phyloP scores from a whole-genome alignment of 768 basidiomycete species.

The Macrocybe gigantea region DNA sequence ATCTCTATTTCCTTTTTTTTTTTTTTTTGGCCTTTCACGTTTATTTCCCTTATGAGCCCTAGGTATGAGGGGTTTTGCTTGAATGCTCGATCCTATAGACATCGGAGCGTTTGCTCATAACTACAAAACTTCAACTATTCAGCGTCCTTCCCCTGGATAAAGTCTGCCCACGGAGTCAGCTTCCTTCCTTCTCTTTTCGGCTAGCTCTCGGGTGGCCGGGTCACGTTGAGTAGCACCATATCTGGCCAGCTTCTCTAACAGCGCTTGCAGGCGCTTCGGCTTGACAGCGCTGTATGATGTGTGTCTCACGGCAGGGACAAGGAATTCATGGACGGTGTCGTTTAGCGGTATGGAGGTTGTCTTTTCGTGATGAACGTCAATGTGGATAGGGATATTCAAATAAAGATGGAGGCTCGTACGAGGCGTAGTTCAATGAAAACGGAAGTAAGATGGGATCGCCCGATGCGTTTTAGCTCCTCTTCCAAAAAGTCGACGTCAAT shows the following conservation, averaged over 20 bases:
- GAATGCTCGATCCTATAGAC: slow-evolving; percentile 29
- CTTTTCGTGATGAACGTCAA: slow-evolving; percentile 26
- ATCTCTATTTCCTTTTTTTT: slow-evolving; percentile 22
- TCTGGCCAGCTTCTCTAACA: slow-evolving; percentile 76
- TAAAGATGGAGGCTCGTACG: slow-evolving; percentile 38
- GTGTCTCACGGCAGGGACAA: slow-evolving; percentile 66
- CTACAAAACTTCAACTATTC: slow-evolving; percentile 10
- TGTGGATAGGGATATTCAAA: slow-evolving; percentile 3
- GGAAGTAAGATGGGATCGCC: slow-evolving; percentile 59
- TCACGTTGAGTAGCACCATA: slow-evolving; percentile 63
- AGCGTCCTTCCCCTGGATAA: slow-evolving; percentile 64
- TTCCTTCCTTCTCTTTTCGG: slow-evolving; percentile 69
- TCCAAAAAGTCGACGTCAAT: slow-evolving; percentile 88
- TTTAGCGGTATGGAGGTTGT: slow-evolving; percentile 68
- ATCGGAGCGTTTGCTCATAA: slow-evolving; percentile 17
- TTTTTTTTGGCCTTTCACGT: slow-evolving; percentile 19
- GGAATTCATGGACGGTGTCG: slow-evolving; percentile 73
- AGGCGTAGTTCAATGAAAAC: slow-evolving; percentile 77
- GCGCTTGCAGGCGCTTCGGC: slow-evolving; percentile 62
- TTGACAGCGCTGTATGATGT: slow-evolving; percentile 61
- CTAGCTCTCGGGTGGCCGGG: slow-evolving; percentile 51
- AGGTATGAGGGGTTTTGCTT: slow-evolving; percentile 18
- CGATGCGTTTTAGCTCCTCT: slow-evolving; percentile 74
- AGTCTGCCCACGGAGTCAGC: slow-evolving; percentile 72
- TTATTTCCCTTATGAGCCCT: slow-evolving; percentile 24